Base-by-base conservation (phyloP, 225 moss, liverwort and hornwort species). In the Asterella californica region DNA sequence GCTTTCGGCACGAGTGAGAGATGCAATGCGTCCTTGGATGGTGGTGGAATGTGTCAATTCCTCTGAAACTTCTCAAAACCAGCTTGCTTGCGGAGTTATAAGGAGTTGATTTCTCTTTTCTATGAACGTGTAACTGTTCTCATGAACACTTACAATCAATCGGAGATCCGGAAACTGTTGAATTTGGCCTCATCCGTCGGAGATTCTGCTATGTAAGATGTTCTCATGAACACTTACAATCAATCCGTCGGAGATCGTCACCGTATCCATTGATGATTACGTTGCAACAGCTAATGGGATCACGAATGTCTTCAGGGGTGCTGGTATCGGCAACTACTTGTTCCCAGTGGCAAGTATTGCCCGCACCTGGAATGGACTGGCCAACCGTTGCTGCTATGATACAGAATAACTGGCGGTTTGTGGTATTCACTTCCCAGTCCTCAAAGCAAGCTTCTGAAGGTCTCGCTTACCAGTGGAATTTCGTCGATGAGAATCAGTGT, bases 191-290 rank as follows among this genome's bases (percentile, higher is more conserved):
- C n/a, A 96, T 72, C 91, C 91, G 19, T 73, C 79, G 0, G 96
- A 96, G 82, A 88, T 96, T 17, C 1, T 12, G 52, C 5, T 52
- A 14, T 12, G 12, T 11, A 52, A 52, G 52, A 52, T 52, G 52
- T 52, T 17, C 52, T 52, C 52, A 10, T 52, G 52, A 48, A 48
- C 7, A 48, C 11, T 48, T 48, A 11, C 48, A 48, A n/a, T n/a
- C 27, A 91, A 96, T 72, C 91, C 91, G 19, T 73, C 79, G 0
- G 96, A 96, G 82, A 88, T 96, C 70, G 73, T 96, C 78, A 96
- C 94, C 50, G 85, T 96, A 42, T 90, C 94, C 86, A 85, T 96
- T 2, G 96, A 96, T 78, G 96, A 96, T 81, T 96, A 94, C 24
- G 94, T 96, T 46, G 78, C 18, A 42, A 33, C 90, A 5, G 63